Evolutionary conservation across 2,329 filamentous ascomycete species (phyloP).

Genomic region (Microdochium bolleyi): DNA sequence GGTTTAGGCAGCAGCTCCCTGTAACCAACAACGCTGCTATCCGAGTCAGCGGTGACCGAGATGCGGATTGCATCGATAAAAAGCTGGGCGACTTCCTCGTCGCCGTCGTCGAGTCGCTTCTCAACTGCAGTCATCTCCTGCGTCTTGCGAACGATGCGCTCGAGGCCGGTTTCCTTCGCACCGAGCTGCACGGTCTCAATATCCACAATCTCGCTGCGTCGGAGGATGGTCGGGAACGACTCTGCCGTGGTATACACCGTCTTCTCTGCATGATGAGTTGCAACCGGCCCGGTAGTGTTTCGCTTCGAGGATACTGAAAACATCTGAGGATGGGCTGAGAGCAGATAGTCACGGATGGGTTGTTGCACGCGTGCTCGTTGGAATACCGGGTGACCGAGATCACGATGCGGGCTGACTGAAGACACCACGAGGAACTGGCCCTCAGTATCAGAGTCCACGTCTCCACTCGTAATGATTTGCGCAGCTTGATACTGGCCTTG

Average conservation of each 20-base stretch:
- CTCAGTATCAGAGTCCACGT: slow-evolving; percentile 70
- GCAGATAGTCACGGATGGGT: slow-evolving; percentile 76
- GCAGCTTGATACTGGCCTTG: slow-evolving; percentile 84
- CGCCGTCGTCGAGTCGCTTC: slow-evolving; percentile 63
- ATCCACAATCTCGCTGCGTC: slow-evolving; percentile 75
- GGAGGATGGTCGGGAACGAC: slow-evolving; percentile 82
- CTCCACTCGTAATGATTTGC: slow-evolving; percentile 65
- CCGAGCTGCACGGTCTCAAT: slow-evolving; percentile 58
- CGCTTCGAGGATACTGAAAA: slow-evolving; percentile 74
- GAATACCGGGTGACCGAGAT: slow-evolving; percentile 75
- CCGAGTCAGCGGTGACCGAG: slow-evolving; percentile 65
- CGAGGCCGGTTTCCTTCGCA: slow-evolving; percentile 80
- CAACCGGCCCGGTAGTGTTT: slow-evolving; percentile 58
- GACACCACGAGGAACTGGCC: slow-evolving; percentile 85
- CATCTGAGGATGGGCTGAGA: slow-evolving; percentile 66
- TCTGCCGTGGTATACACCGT: slow-evolving; percentile 76
- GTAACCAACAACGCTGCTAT: slow-evolving; percentile 74
- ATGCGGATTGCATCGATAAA: slow-evolving; percentile 71
- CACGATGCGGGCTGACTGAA: slow-evolving; percentile 72
- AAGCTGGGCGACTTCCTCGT: slow-evolving; percentile 59
- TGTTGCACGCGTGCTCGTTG: slow-evolving; percentile 80
- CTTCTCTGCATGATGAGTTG: slow-evolving; percentile 77
- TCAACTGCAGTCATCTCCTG: slow-evolving; percentile 73
- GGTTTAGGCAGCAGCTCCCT: slow-evolving; percentile 60
- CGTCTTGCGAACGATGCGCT: slow-evolving; percentile 85